A percentile compares a stretch with the other conserved stretches of the same genome.
phyloP scores from a whole-genome alignment of 192 early-diverging fungal species.

The Coemansia sp. region DNA sequence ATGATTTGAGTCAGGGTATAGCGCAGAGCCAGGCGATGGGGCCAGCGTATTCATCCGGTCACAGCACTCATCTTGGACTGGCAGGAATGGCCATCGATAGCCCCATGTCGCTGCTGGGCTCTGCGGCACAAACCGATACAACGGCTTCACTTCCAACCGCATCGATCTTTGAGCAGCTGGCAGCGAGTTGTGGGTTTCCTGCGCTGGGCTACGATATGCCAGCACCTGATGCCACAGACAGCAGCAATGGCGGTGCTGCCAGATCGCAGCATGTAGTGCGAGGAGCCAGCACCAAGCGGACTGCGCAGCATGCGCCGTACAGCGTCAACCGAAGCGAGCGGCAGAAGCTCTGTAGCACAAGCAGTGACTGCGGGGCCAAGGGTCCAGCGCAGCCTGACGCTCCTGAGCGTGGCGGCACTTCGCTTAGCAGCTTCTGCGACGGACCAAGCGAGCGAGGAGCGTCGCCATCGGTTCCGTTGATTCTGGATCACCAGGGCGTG shows the following conservation, averaged over 20 bases:
- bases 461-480: conserved; percentile 41
- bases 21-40: background rate
- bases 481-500: conserved; percentile 26
- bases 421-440: conserved; percentile 18
- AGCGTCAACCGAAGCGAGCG: conserved; percentile 23
- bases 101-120: conserved; percentile 7
- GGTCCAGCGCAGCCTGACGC: background rate
- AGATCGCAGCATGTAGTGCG: conserved; percentile 32
- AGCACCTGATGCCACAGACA: background rate
- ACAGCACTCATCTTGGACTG: conserved; percentile 26
- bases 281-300: conserved; percentile 21
- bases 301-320: conserved; percentile 31
- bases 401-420: conserved; percentile 2
- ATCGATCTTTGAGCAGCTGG: conserved; percentile 28
- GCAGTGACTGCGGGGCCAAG: conserved; percentile 13
- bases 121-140: background rate
- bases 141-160: background rate
- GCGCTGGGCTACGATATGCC: conserved; percentile 3
- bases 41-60: background rate
- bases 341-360: conserved; percentile 12
- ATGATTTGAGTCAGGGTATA: background rate
- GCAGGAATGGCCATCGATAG: conserved; percentile 37
- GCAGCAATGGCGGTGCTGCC: conserved; percentile 10
- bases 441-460: conserved; percentile 9
- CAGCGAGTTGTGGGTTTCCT: conserved; percentile 16